These are phyloP conservation scores for Lactifluus volemus DNA, from an alignment of 768 basidiomycete species.

Conservation along the genomic window DNA sequence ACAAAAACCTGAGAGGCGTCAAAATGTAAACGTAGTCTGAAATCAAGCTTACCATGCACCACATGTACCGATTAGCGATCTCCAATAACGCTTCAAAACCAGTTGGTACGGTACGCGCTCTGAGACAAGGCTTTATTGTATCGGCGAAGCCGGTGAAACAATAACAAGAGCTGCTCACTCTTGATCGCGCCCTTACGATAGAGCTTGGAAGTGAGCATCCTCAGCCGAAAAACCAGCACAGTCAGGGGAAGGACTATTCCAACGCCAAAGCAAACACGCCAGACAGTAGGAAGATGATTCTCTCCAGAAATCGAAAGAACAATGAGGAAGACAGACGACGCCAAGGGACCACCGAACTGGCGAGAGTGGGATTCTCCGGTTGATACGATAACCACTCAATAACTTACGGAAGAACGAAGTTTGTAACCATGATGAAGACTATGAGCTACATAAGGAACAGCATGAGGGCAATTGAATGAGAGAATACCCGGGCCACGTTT, in stretches of 20 bases:
- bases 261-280: conserved; percentile 59
- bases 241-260: conserved; percentile 54
- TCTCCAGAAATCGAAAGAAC: conserved; percentile 58
- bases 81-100: conserved; percentile 58
- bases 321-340: conserved; percentile 58
- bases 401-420: conserved; percentile 55
- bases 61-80: conserved; percentile 56
- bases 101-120: conserved; percentile 53
- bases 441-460: background rate
- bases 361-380: background rate
- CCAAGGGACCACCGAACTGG: conserved; percentile 59
- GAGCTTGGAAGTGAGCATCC: conserved; percentile 61
- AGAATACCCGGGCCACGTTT: conserved; percentile 49
- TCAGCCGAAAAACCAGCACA: conserved; percentile 64
- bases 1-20: conserved; percentile 44
- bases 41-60: conserved; percentile 49
- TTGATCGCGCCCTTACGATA: conserved; percentile 60
- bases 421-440: conserved; percentile 73
- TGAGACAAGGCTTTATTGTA: conserved; percentile 19
- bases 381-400: background rate
- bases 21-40: background rate
- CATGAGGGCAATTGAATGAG: background rate
- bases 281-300: conserved; percentile 52
- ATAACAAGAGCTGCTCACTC: conserved; percentile 29
- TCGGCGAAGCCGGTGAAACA: background rate